Conservation (phyloP, 2,329 filamentous ascomycete species). For the Diplodia intermedia region DNA sequence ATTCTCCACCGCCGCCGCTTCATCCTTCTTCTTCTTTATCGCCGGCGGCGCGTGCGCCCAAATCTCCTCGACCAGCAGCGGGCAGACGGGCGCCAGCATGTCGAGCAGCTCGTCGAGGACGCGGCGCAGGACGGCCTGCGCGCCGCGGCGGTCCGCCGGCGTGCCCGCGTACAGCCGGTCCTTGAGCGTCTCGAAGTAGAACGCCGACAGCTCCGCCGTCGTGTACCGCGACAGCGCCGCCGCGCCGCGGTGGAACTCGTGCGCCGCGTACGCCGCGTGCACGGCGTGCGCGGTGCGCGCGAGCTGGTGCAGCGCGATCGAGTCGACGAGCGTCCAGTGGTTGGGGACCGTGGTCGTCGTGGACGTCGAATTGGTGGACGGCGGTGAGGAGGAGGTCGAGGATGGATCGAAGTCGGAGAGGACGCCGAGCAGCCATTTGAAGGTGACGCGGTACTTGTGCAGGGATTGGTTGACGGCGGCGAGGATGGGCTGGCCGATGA, state of each 20-base stretch:
- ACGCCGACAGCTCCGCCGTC: conserved; percentile 82
- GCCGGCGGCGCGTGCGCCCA: conserved; percentile 77
- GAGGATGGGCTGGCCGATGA: conserved; percentile 79
- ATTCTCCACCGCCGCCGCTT: conserved; percentile 48
- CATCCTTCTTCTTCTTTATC: conserved; percentile 49
- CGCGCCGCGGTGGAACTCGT: conserved; percentile 83
- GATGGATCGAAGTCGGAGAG: conserved; percentile 52
- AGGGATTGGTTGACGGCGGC: conserved; percentile 77
- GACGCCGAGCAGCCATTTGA: conserved; percentile 88
- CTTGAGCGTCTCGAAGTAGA: conserved; percentile 93
- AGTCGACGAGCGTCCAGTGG: conserved; percentile 43
- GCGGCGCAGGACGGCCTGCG: conserved; percentile 63
- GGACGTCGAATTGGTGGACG: neutral
- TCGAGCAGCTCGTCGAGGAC: conserved; percentile 76
- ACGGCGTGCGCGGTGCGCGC: conserved; percentile 70
- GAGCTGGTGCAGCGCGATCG: conserved; percentile 79
- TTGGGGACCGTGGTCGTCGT: conserved; percentile 15
- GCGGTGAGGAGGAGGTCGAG: neutral
- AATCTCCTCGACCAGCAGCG: conserved; percentile 84
- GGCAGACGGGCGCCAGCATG: conserved; percentile 82
- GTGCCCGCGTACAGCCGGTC: conserved; percentile 88
- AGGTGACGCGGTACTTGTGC: conserved; percentile 85
- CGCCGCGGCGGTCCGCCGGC: conserved; percentile 64
- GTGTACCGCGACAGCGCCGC: conserved; percentile 80
- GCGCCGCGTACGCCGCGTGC: conserved; percentile 68